Base-by-base conservation (phyloP, 192 early-diverging fungal genomes). In the Paraglomus occultum region DNA sequence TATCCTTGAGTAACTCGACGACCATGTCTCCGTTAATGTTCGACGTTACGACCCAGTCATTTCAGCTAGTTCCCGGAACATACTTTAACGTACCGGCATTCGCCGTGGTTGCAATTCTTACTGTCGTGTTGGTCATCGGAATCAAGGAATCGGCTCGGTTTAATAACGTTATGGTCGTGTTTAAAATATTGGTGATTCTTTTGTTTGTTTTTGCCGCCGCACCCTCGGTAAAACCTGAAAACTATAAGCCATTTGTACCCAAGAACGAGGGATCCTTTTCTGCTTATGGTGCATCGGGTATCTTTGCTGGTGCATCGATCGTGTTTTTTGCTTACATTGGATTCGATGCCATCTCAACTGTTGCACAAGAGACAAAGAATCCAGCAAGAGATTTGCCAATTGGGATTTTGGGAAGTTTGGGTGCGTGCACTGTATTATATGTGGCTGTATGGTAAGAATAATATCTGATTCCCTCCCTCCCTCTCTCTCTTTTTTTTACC, bases 261-360 rank as follows among this genome's bases (percentile, higher is more conserved):
- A 80, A 79, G 5, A 78, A 80, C 42, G 74, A 70, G 50, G 85
- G 87, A 49, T 71, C 77, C 50, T 82, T 78, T 43, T 79, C 77
- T 50, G 64, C 80, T 44, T 94, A 82, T 80, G 93, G 91, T 40
- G 80, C 78, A 7, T 67, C 78, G 38, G 92, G 93, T 46, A 67
- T 93, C 14, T 87, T 92, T 52, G 83, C 85, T 64, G 91, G 82
- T 14, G 84, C 94, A 7, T 82, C 88, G 40, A 77, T 83, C 1
- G 92, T 95, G 12, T 94, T 95, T 71, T 86, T 83, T 67, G 79
- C 89, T n/a, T 95, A 93, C 72, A 90, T 94, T 75, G 93, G 94
- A 8, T 95, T 95, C 76, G 94, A 96, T 76, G 84, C 89, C 0
- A 88, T 95, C 10, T 89, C 92, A 0, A 96, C 94, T 1, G 88